A percentile compares a stretch with the other conserved stretches of the same genome.
Evolutionary conservation across 495 filamentous ascomycete species (phyloP).

Genomic region (Lophium mytilinum): DNA sequence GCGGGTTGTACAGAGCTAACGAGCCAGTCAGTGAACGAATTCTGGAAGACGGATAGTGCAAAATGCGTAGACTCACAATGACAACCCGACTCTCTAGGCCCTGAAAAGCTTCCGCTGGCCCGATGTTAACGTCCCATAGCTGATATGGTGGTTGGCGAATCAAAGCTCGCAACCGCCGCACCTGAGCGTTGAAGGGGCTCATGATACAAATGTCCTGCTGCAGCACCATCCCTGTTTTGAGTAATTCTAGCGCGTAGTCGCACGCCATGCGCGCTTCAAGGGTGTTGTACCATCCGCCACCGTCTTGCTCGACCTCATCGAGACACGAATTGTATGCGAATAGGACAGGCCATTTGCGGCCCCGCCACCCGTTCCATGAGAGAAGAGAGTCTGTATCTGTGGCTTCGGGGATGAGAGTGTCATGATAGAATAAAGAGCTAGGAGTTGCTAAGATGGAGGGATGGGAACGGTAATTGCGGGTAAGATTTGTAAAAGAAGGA

Average conservation of each 20-base stretch:
- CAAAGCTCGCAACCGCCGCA: conserved; percentile 36
- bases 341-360: conserved; percentile 42
- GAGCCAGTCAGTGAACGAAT: neutral
- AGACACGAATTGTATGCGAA: conserved; percentile 39
- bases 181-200: conserved; percentile 48
- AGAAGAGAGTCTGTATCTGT: conserved; percentile 30
- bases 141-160: conserved; percentile 25
- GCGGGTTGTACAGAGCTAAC: conserved; percentile 41
- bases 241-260: conserved; percentile 35
- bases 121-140: conserved; percentile 44
- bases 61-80: conserved; percentile 30
- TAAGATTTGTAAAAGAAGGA: conserved; percentile 47
- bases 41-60: neutral
- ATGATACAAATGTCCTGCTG: conserved; percentile 46
- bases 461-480: conserved; percentile 54
- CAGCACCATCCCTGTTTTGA: conserved; percentile 31
- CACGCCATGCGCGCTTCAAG: conserved; percentile 42
- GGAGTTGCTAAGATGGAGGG: conserved; percentile 48
- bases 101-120: conserved; percentile 51
- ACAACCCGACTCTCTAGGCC: conserved; percentile 47
- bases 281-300: conserved; percentile 47
- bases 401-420: conserved; percentile 46
- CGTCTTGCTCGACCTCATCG: conserved; percentile 45
- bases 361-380: conserved; percentile 43
- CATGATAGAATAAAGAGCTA: conserved; percentile 45